These are phyloP conservation scores for Beauveria australis DNA, from an alignment of 2,329 filamentous ascomycete genomes.

Conservation along the genomic window DNA sequence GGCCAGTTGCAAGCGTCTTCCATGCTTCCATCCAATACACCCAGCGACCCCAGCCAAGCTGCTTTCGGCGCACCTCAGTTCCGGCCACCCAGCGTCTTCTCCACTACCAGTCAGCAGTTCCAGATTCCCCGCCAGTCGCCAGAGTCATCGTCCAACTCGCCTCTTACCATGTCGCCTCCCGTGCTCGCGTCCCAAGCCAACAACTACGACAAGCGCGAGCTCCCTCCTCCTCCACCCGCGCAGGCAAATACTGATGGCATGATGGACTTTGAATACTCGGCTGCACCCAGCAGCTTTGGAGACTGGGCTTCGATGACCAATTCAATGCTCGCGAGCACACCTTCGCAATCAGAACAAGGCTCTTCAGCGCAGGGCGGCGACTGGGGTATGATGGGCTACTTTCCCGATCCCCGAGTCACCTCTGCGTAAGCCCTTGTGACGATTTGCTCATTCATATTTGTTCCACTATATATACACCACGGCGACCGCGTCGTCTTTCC, in stretches of 20 bases:
- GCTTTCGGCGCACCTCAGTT: constrained; percentile 22
- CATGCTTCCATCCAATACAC: constrained; percentile 17
- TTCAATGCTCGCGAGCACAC: constrained; percentile 21
- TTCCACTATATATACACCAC: not conserved
- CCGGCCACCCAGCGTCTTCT: constrained; percentile 23
- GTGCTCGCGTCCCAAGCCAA: constrained; percentile 20
- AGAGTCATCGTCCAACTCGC: constrained; percentile 25
- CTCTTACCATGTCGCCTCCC: constrained; percentile 20
- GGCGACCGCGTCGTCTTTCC: not conserved
- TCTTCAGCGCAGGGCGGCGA: constrained; percentile 10
- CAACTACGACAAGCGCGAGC: constrained; percentile 27
- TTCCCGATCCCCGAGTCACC: constrained; percentile 23
- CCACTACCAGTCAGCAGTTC: constrained; percentile 25
- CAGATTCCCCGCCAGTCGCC: constrained; percentile 23
- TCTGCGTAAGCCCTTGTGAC: constrained; percentile 17
- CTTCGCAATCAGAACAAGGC: constrained; percentile 18
- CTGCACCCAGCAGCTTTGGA: constrained; percentile 29
- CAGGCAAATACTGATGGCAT: constrained; percentile 22
- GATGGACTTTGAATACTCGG: constrained; percentile 38
- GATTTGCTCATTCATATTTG: not conserved
- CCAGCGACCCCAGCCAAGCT: constrained; percentile 16
- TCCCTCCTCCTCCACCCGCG: constrained; percentile 23
- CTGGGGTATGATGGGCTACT: constrained; percentile 30
- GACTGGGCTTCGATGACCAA: constrained; percentile 34
- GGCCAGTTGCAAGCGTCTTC: constrained; percentile 24